Conservation (phyloP, 768 basidiomycete genomes). For the Rubroboletus pulcherrimus region DNA sequence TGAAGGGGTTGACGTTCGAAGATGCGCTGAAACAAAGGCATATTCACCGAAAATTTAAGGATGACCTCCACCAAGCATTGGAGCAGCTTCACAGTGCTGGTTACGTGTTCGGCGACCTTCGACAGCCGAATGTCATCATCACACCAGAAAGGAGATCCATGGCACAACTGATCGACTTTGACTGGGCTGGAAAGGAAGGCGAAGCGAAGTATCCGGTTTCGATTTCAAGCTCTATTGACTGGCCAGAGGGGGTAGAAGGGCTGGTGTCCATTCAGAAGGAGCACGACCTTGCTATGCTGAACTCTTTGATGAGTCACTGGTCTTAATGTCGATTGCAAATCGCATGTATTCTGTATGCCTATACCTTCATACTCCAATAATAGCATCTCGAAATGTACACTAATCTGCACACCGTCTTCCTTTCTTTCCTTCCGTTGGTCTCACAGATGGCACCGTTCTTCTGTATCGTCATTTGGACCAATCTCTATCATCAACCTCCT, state of each 20-base stretch:
- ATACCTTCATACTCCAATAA: no score
- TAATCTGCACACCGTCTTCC: no score
- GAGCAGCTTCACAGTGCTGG: conserved; percentile 26
- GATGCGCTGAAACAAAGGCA: not conserved
- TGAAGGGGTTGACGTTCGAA: conserved; percentile 15
- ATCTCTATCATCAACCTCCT: conserved; percentile 65
- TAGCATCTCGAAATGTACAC: no score
- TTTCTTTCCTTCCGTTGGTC: conserved; percentile 86
- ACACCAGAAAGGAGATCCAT: not conserved
- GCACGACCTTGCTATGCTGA: conserved; percentile 19
- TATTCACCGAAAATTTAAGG: conserved; percentile 10
- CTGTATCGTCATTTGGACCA: conserved; percentile 91
- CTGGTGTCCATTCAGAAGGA: not conserved
- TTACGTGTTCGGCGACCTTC: conserved; percentile 40
- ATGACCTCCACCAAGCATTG: conserved; percentile 20
- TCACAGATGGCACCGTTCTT: conserved; percentile 93
- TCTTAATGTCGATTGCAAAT: no score
- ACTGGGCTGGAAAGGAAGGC: conserved; percentile 1
- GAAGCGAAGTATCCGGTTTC: not conserved
- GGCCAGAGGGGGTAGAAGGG: not conserved
- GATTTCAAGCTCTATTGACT: not conserved
- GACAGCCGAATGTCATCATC: conserved; percentile 32
- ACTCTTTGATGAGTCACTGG: no score
- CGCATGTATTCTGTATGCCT: no score
- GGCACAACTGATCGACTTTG: not conserved